Conservation (phyloP, 1,139 yeast genomes). For the Suhomyces ambrosiae region DNA sequence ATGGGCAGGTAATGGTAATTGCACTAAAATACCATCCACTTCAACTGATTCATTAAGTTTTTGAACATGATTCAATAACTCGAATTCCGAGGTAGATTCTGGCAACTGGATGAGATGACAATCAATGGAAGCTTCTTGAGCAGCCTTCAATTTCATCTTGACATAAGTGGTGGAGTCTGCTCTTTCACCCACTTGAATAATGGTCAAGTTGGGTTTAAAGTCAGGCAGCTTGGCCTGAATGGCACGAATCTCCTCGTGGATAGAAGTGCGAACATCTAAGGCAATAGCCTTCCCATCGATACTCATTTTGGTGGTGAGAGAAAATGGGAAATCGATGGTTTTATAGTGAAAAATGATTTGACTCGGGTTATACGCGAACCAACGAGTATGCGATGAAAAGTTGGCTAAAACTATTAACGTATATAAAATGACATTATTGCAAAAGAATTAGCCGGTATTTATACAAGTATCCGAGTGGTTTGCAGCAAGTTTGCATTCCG, state of each 20-base stretch:
- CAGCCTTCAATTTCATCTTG: constrained; percentile 91
- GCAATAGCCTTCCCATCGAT: constrained; percentile 80
- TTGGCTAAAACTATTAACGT: no score
- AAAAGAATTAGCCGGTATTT: no score
- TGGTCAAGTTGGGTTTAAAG: constrained; percentile 77
- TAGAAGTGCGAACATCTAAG: constrained; percentile 49
- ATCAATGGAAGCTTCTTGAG: constrained; percentile 75
- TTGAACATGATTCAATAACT: constrained; percentile 60
- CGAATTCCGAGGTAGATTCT: constrained; percentile 58
- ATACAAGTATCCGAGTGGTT: no score
- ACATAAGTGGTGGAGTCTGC: constrained; percentile 95
- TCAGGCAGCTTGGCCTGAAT: constrained; percentile 57
- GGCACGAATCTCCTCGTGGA: constrained; percentile 56
- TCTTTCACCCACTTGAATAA: constrained; percentile 87
- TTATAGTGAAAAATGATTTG: constrained; percentile 13
- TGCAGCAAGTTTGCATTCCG: no score
- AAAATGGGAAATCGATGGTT: constrained; percentile 4
- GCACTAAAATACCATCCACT: constrained; percentile 89
- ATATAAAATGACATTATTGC: no score
- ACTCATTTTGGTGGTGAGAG: constrained; percentile 17
- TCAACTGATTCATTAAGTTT: constrained; percentile 64
- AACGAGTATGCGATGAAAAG: no score
- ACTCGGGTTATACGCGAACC: constrained; percentile 15
- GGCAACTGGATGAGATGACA: constrained; percentile 72
- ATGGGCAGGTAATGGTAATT: constrained; percentile 85